phyloP scores from a whole-genome alignment of 768 basidiomycete genomes.

The Mycena maculata region DNA sequence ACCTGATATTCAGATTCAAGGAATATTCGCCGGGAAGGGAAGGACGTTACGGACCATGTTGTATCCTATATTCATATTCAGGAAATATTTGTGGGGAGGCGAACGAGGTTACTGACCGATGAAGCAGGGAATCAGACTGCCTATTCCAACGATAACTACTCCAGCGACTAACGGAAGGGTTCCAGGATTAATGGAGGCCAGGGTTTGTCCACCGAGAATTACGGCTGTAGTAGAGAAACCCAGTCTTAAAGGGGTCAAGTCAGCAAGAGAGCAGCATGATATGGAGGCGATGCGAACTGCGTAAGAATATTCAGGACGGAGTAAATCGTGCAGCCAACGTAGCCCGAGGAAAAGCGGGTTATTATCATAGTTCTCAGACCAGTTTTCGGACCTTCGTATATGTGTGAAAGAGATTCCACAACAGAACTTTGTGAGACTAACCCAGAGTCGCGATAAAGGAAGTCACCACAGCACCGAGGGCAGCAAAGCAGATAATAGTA shows the following conservation, averaged over 20 bases:
- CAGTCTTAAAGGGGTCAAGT: slow-evolving; percentile 42
- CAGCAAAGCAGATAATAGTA: slow-evolving; percentile 58
- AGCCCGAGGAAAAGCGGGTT: slow-evolving; percentile 60
- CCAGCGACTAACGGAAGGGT: slow-evolving; percentile 60
- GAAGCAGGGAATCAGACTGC: slow-evolving; percentile 58
- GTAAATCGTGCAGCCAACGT: slow-evolving; percentile 60
- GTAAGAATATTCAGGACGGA: slow-evolving; percentile 66
- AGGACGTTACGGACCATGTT: too few relatives aligned
- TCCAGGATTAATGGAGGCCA: slow-evolving; percentile 57
- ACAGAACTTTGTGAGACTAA: too few relatives aligned
- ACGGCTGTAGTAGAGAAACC: slow-evolving; percentile 61
- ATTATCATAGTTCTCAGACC: slow-evolving; percentile 68
- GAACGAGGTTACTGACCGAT: slow-evolving; percentile 42
- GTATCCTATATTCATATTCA: too few relatives aligned
- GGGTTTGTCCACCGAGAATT: slow-evolving; percentile 66
- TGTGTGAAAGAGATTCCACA: too few relatives aligned
- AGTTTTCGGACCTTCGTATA: too few relatives aligned
- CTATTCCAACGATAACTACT: slow-evolving; percentile 58
- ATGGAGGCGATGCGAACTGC: slow-evolving; percentile 41
- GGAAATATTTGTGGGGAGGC: not conserved
- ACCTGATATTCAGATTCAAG: slow-evolving; percentile 44
- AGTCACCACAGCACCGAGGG: slow-evolving; percentile 38
- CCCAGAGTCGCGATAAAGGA: slow-evolving; percentile 67
- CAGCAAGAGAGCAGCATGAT: not conserved
- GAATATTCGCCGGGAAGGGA: too few relatives aligned